phyloP scores from a whole-genome alignment of 2,329 filamentous ascomycete genomes.

The Neurospora sp. region DNA sequence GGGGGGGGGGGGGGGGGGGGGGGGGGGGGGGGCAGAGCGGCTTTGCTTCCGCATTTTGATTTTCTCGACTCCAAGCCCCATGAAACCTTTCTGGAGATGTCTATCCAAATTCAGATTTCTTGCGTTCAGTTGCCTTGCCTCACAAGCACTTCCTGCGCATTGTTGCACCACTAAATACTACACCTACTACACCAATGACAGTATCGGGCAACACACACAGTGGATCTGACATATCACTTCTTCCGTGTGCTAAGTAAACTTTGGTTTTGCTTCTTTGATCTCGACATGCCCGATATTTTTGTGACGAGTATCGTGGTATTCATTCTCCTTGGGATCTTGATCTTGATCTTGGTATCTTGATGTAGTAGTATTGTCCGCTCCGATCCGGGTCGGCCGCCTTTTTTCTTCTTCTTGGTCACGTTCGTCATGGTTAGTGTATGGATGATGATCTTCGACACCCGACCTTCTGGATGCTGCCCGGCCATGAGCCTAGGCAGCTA shows the following conservation, averaged over 20 bases:
- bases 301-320: background rate
- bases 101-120: background rate
- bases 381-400: background rate
- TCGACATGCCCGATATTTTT: background rate
- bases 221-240: background rate
- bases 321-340: background rate
- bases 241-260: background rate
- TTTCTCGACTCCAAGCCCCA: background rate
- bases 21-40: background rate
- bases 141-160: background rate
- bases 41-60: background rate
- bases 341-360: background rate
- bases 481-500: background rate
- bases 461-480: too few species aligned
- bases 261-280: background rate
- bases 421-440: background rate
- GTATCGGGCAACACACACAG: background rate
- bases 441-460: background rate
- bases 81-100: background rate
- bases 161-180: background rate
- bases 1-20: background rate
- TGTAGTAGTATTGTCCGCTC: background rate
- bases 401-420: background rate
- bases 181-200: background rate
- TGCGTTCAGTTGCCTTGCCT: background rate